Evolutionary conservation across 106 monocot species (phyloP).

Genomic region (Iris macrosiphon): DNA sequence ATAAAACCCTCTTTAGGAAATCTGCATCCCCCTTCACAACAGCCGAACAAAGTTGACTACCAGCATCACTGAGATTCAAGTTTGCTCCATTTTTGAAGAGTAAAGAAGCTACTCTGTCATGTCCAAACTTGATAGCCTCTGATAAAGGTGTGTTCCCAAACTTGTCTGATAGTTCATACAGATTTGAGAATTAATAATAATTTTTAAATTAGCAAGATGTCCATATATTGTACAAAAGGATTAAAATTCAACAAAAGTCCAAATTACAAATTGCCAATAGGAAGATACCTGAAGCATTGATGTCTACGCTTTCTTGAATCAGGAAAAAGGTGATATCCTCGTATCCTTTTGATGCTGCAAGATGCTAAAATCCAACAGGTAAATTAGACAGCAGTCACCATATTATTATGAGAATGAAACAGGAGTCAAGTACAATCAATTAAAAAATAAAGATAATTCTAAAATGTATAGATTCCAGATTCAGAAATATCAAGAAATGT

Average conservation of each 20-base stretch:
- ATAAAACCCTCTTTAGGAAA: constrained; percentile 53
- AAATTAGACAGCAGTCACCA: no score
- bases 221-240: no score
- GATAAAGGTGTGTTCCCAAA: constrained; percentile 81
- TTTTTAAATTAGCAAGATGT: no score
- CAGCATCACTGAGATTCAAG: constrained; percentile 49
- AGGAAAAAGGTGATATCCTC: constrained; percentile 61
- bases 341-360: constrained; percentile 67
- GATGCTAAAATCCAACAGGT: constrained; percentile 48
- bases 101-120: constrained; percentile 61
- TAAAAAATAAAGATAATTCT: no score
- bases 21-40: constrained; percentile 59
- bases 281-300: constrained; percentile 57
- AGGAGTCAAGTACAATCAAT: no score
- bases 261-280: no score
- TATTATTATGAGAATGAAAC: no score
- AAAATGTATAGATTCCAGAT: no score
- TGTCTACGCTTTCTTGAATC: constrained; percentile 55
- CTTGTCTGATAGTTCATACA: constrained; percentile 40
- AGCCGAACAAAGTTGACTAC: constrained; percentile 58
- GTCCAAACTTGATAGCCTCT: constrained; percentile 74
- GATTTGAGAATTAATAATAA: no score
- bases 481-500: no score
- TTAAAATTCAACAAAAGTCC: no score
- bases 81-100: constrained; percentile 53